These are phyloP conservation scores for Sporothrix luriei DNA, from an alignment of 2,329 filamentous ascomycete species.

Conservation along the genomic window DNA sequence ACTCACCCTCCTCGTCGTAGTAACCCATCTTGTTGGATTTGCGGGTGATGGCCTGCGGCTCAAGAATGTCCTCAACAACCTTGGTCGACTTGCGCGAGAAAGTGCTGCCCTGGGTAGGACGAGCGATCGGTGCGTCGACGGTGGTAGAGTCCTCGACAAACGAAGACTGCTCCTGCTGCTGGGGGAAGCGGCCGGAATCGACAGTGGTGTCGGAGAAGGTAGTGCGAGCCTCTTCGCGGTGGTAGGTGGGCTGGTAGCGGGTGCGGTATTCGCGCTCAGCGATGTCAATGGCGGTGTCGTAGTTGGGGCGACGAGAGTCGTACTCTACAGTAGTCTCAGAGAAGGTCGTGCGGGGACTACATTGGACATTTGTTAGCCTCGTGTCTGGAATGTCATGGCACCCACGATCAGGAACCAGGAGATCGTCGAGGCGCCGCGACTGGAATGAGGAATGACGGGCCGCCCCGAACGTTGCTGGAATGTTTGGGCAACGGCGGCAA, in stretches of 20 bases:
- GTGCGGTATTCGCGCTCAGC: conserved; percentile 69
- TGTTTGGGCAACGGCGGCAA: not conserved
- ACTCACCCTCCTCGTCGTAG: conserved; percentile 65
- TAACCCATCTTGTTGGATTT: conserved; percentile 66
- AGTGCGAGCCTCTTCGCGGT: conserved; percentile 45
- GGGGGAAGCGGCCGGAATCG: conserved; percentile 42
- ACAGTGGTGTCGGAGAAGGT: conserved; percentile 45
- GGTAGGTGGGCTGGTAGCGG: conserved; percentile 56
- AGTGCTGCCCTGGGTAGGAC: conserved; percentile 47
- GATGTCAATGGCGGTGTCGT: conserved; percentile 60
- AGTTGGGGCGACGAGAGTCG: conserved; percentile 55
- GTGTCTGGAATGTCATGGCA: not conserved
- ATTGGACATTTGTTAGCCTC: conserved; percentile 38
- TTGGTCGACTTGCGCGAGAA: conserved; percentile 60
- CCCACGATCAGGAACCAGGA: not conserved
- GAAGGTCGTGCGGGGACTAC: conserved; percentile 51
- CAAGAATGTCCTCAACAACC: conserved; percentile 68
- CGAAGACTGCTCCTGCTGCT: conserved; percentile 48
- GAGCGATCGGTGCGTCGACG: conserved; percentile 48
- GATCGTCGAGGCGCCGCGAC: not conserved
- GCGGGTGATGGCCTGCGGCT: conserved; percentile 45
- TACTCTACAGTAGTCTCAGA: conserved; percentile 68
- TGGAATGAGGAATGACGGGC: conserved; percentile 30
- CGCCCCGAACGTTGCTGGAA: conserved; percentile 25
- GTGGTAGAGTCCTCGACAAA: conserved; percentile 59